A percentile compares a stretch with the other conserved stretches of the same genome.
These are phyloP conservation scores for Planoprotostelium fungivorum DNA, from an alignment of 78 protist species.

Conservation along the genomic window DNA sequence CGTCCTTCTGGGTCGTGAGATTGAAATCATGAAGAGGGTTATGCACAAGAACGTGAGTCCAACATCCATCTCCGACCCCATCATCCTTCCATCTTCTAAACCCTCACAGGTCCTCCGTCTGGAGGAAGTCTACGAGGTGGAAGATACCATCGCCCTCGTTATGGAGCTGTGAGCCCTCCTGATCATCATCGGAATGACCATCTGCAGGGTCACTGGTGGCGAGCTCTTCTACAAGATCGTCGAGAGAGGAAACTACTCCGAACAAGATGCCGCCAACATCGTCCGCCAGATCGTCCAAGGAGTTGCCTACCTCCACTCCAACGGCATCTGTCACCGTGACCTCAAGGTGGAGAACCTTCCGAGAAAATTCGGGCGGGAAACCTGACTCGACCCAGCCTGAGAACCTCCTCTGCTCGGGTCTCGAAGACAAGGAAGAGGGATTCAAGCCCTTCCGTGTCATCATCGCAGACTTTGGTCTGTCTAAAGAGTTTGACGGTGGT, in stretches of 20 bases:
- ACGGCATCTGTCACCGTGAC: conserved; percentile 87
- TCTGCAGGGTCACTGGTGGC: conserved; percentile 82
- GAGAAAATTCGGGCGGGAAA: neutral
- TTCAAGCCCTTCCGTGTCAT: conserved; percentile 37
- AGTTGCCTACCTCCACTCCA: conserved; percentile 76
- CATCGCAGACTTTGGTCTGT: conserved; percentile 71
- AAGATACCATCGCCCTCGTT: neutral
- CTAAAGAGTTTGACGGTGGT: conserved; percentile 57
- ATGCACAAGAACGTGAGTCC: conserved; percentile 50
- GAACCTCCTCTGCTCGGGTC: conserved; percentile 62
- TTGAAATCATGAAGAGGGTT: conserved; percentile 63
- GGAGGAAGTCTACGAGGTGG: neutral
- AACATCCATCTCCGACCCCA: too few relatives aligned
- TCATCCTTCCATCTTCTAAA: neutral
- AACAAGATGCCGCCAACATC: conserved; percentile 73
- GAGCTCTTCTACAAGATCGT: conserved; percentile 88
- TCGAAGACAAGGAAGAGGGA: conserved; percentile 59
- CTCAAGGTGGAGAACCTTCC: conserved; percentile 62
- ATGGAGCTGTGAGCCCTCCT: neutral
- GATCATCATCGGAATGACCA: neutral
- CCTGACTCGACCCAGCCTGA: conserved; percentile 48
- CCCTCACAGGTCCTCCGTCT: neutral
- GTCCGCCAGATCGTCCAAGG: conserved; percentile 67
- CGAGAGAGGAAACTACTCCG: conserved; percentile 77
- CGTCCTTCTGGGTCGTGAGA: conserved; percentile 49